Percentiles rank a stretch among this genome's conserved stretches.
phyloP scores from a whole-genome alignment of 768 basidiomycete genomes.

The Mycena rosella region DNA sequence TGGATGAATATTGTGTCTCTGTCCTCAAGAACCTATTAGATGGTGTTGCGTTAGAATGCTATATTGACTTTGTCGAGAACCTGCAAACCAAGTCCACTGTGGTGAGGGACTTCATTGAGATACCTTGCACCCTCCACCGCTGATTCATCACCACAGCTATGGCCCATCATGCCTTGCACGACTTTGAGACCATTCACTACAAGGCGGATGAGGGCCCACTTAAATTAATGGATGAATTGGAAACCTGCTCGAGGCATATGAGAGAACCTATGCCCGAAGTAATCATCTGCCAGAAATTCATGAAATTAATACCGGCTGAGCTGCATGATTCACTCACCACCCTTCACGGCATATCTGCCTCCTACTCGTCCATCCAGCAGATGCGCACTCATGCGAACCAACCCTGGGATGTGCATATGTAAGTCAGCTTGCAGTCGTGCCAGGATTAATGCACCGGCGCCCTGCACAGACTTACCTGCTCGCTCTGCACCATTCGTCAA shows the following conservation, averaged over 20 bases:
- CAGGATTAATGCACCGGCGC: not conserved
- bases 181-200: not conserved
- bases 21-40: not conserved
- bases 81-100: not conserved
- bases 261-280: not conserved
- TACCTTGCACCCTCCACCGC: not conserved
- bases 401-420: not conserved
- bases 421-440: not conserved
- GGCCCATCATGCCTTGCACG: not conserved
- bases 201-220: not conserved
- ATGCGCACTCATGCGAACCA: not conserved
- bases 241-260: not conserved
- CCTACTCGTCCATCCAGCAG: not conserved
- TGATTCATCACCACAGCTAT: conserved; percentile 15
- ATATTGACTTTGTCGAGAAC: not conserved
- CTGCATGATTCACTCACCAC: not conserved
- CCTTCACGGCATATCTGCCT: not conserved
- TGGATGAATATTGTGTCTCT: not conserved
- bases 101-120: not conserved
- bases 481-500: too few species aligned
- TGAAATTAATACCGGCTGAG: not conserved
- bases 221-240: conserved; percentile 3
- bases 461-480: too few species aligned
- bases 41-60: not conserved
- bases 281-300: not conserved